Evolutionary conservation across 2,329 filamentous ascomycete species (phyloP).

Genomic region (Talaromyces albobiverticillius): DNA sequence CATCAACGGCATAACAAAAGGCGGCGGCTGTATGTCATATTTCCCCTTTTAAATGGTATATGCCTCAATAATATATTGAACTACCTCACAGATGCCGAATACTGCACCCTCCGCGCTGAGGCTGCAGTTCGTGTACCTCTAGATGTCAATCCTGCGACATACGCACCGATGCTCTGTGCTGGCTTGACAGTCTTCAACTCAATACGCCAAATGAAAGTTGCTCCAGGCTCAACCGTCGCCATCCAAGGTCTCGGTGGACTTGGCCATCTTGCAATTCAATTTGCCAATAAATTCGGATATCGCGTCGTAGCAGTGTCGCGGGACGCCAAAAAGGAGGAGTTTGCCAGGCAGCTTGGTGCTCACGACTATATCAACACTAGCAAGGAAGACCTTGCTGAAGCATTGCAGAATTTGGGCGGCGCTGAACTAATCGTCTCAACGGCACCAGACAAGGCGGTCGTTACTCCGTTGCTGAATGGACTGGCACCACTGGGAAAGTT

Average conservation of each 20-base stretch:
- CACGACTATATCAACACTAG: conserved; percentile 60
- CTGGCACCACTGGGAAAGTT: conserved; percentile 19
- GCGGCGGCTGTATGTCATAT: conserved; percentile 60
- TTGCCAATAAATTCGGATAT: conserved; percentile 66
- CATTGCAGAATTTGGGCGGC: conserved; percentile 36
- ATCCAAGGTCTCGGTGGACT: conserved; percentile 70
- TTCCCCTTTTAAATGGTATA: neutral
- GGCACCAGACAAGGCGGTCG: conserved; percentile 32
- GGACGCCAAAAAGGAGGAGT: conserved; percentile 25
- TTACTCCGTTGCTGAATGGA: conserved; percentile 35
- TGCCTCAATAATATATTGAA: neutral
- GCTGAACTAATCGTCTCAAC: conserved; percentile 36
- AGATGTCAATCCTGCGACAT: conserved; percentile 46
- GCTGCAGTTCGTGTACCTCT: conserved; percentile 47
- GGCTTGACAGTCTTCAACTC: conserved; percentile 51
- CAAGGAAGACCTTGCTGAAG: conserved; percentile 31
- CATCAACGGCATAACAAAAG: conserved; percentile 63
- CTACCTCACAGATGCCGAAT: conserved; percentile 33
- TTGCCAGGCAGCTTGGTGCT: conserved; percentile 52
- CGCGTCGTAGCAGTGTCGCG: conserved; percentile 43
- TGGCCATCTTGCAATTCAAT: conserved; percentile 67
- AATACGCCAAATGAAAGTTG: conserved; percentile 55
- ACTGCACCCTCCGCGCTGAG: conserved; percentile 36
- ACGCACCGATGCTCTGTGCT: conserved; percentile 35
- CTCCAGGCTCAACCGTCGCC: conserved; percentile 65